Evolutionary conservation across 805 yeast genomes (phyloP).

Genomic region (Hanseniaspora taiwanica): DNA sequence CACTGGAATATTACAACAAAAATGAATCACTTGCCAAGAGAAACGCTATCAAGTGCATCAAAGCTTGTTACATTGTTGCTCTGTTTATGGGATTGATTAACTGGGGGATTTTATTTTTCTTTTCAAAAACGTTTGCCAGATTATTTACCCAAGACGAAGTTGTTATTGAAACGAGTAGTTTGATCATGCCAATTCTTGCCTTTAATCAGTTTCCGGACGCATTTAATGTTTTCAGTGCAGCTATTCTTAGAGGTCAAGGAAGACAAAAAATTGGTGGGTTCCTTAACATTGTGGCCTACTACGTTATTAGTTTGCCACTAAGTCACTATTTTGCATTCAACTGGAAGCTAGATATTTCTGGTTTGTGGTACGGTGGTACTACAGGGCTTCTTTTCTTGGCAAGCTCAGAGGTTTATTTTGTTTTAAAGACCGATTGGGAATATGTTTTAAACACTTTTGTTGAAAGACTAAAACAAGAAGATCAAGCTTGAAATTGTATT

Average conservation of each 20-base stretch:
- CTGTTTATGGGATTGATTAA: conserved; percentile 26
- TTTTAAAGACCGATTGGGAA: background rate
- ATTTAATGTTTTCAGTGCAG: conserved; percentile 56
- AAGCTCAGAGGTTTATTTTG: background rate
- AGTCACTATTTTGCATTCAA: conserved; percentile 40
- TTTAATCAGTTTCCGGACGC: conserved; percentile 58
- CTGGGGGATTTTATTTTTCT: conserved; percentile 32
- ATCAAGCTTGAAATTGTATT: too few species aligned
- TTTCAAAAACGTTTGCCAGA: conserved; percentile 35
- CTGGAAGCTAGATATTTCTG: conserved; percentile 20
- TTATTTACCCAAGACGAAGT: conserved; percentile 50
- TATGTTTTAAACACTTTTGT: background rate
- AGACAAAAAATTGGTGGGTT: conserved; percentile 60
- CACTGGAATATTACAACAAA: background rate
- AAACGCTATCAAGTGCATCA: conserved; percentile 27
- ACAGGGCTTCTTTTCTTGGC: conserved; percentile 47
- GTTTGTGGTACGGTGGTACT: conserved; percentile 68
- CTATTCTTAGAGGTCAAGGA: conserved; percentile 65
- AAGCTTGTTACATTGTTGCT: conserved; percentile 27
- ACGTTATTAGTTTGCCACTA: conserved; percentile 55
- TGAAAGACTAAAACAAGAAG: background rate
- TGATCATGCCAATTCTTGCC: conserved; percentile 51
- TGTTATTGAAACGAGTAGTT: conserved; percentile 37
- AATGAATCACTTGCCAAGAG: conserved; percentile 3
- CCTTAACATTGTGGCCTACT: conserved; percentile 55